These are phyloP conservation scores for Baorangia bicolor DNA, from an alignment of 768 basidiomycete species.

Conservation along the genomic window DNA sequence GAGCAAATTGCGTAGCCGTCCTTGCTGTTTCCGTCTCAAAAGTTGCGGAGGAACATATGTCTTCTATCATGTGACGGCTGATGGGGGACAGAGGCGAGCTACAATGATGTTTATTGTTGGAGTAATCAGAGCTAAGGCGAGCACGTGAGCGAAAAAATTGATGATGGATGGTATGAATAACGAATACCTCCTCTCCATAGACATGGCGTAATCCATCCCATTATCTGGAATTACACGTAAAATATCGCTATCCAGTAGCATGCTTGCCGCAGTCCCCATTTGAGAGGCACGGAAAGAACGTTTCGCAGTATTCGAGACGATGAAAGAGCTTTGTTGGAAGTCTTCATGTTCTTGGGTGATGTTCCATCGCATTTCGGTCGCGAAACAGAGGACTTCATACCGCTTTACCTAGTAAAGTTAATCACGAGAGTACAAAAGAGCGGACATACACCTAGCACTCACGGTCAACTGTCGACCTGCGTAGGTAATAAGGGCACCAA, in stretches of 20 bases:
- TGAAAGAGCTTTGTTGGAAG: conserved; percentile 19
- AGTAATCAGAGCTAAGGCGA: background rate
- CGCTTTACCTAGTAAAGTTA: conserved; percentile 17
- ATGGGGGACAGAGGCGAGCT: conserved; percentile 20
- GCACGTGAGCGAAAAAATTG: background rate
- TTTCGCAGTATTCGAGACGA: conserved; percentile 11
- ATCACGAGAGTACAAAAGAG: background rate
- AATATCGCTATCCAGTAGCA: conserved; percentile 17
- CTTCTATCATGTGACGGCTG: conserved; percentile 18
- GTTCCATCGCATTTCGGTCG: conserved; percentile 25
- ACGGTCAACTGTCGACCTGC: conserved; percentile 26
- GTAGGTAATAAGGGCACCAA: conserved; percentile 25
- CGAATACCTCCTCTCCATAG: conserved; percentile 4
- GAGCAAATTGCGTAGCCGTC: background rate
- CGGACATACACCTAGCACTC: background rate
- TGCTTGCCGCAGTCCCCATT: background rate
- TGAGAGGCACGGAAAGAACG: background rate
- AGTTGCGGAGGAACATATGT: conserved; percentile 1
- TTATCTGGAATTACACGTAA: conserved; percentile 17
- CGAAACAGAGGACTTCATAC: conserved; percentile 33
- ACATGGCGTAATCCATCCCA: background rate
- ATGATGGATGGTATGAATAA: background rate
- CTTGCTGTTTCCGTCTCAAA: background rate
- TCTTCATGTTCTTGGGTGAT: conserved; percentile 1
- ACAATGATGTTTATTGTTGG: background rate